Evolutionary conservation across 768 basidiomycete species (phyloP), one percentile per base, ranked within the genome.

Genomic region (Lanmaoa rubissima): DNA sequence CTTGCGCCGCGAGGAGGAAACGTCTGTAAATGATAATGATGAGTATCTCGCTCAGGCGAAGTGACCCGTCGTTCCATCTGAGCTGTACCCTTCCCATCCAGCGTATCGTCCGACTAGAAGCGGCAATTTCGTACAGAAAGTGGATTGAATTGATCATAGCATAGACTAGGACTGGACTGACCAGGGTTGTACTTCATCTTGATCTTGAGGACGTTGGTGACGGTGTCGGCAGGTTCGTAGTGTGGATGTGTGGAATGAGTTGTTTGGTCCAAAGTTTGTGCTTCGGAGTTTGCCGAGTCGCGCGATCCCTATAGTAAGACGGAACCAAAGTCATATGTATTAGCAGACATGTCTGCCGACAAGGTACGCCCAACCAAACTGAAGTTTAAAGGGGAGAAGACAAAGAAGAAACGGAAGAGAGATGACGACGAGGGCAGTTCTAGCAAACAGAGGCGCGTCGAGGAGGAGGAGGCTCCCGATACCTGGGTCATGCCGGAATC

Each of bases 1-100:
- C 86, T 98, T 98, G 85, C 97, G 92, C 74, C 94, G 87, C 69
- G 92, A 93, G 64, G 90, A 92, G 62, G 94, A 92, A 70, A 90
- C 84, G 72, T 91, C 94, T 94, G 65, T 47, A 31, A 60, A 63
- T 46, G 60, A 59, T 48, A 63, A 55, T 59, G 59, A 61, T 79
- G 61, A 79, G 76, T 58, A 73, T 61, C 51, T 61, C 57, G 46
- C 51, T 59, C 17, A 24, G 55, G 58, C 50, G 53, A 56, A 59
- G 53, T 53, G 44, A 50, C 35, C 57, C 38, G 45, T 53, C 56
- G 55, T 61, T 69, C 54, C 82, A 86, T 84, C 84, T 75, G 69
- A 65, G 66, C 52, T 48, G 53, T 61, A 54, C 56, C 48, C 48
- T 41, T 55, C 58, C 73, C 78, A 88, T 88, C 87, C 85, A 88